Evolutionary conservation across 129 eudicot genomes (phyloP).

Genomic region (carrot (Daucus carota)): DNA sequence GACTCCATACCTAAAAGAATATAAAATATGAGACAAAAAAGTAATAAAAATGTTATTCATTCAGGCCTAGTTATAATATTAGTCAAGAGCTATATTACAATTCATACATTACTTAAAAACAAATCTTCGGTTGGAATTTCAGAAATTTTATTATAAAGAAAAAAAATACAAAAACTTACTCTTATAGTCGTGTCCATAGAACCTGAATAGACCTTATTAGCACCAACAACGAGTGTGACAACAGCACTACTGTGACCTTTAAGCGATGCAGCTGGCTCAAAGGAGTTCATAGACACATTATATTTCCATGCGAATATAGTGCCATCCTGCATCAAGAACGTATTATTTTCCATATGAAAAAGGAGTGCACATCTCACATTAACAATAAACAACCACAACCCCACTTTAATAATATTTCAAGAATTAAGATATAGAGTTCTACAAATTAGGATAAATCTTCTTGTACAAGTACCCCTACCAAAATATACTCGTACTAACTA

Average conservation of each 20-base stretch:
- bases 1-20: conserved; percentile 78
- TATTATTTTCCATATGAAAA: not conserved
- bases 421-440: not conserved
- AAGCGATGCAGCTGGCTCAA: conserved; percentile 95
- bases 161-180: conserved; percentile 32
- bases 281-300: conserved; percentile 53
- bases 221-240: conserved; percentile 87
- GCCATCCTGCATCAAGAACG: conserved; percentile 56
- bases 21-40: not conserved
- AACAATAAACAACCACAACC: not conserved
- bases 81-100: not conserved
- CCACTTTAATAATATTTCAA: not conserved
- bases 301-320: conserved; percentile 90
- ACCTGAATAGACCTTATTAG: conserved; percentile 84
- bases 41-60: not conserved
- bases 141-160: not conserved
- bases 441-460: not conserved
- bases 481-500: not conserved
- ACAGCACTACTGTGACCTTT: conserved; percentile 78
- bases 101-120: not conserved
- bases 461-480: not conserved
- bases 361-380: not conserved
- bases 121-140: not conserved
- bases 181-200: conserved; percentile 82
- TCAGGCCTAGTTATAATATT: not conserved